phyloP scores from a whole-genome alignment of 192 early-diverging fungal species.

The Thamnidium elegans region DNA sequence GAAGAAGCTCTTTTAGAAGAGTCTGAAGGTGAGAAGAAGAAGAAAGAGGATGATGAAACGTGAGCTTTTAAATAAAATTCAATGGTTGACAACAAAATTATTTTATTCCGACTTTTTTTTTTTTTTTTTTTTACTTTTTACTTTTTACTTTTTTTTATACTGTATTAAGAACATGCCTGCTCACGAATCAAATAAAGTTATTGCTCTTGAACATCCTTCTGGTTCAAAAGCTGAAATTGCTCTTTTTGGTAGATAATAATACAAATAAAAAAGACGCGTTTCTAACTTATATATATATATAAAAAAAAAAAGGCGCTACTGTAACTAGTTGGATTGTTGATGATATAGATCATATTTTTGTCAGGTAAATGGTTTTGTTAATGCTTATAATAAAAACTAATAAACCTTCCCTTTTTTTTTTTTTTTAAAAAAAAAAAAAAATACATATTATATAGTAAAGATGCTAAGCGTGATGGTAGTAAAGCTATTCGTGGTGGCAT shows the following conservation, averaged over 20 bases:
- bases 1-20: constrained; percentile 23
- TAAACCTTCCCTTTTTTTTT: too few relatives aligned
- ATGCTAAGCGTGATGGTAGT: constrained; percentile 80
- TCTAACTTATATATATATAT: background rate
- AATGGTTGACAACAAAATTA: background rate
- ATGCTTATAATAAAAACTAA: too few relatives aligned
- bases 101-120: background rate
- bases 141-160: constrained; percentile 7
- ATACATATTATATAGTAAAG: constrained; percentile 59
- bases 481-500: constrained; percentile 92
- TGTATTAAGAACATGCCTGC: constrained; percentile 24
- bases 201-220: constrained; percentile 26
- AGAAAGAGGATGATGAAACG: background rate
- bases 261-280: constrained; percentile 5
- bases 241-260: constrained; percentile 22
- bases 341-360: constrained; percentile 79
- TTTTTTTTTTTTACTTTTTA: constrained; percentile 10
- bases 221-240: constrained; percentile 25
- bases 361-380: constrained; percentile 50
- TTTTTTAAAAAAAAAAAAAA: too few relatives aligned
- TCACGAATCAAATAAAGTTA: constrained; percentile 11
- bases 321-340: constrained; percentile 84
- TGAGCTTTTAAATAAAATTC: background rate
- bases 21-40: constrained; percentile 15
- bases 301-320: constrained; percentile 68